Conservation (phyloP, 768 basidiomycete species). For the Butyriboletus loyo region DNA sequence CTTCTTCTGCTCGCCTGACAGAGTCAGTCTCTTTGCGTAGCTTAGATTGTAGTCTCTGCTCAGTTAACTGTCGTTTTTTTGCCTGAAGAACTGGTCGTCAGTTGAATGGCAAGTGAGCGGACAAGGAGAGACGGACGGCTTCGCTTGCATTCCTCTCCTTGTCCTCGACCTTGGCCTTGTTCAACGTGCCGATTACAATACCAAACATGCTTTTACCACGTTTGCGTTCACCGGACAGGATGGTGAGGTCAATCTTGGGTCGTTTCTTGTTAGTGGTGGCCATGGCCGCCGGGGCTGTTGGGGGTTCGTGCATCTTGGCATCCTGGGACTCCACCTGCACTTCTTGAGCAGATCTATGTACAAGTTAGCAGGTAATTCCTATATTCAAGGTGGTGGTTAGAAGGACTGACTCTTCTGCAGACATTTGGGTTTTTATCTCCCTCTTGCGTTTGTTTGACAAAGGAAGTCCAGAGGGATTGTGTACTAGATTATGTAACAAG, state of each 20-base stretch:
- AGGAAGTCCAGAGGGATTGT: neutral
- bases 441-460: neutral
- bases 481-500: slow-evolving; percentile 21
- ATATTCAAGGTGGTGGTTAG: slow-evolving; percentile 1
- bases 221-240: slow-evolving; percentile 60
- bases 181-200: slow-evolving; percentile 75
- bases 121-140: slow-evolving; percentile 47
- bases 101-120: neutral
- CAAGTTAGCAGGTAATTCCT: neutral
- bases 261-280: slow-evolving; percentile 53
- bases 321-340: slow-evolving; percentile 30
- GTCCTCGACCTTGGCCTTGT: slow-evolving; percentile 86
- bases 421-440: slow-evolving; percentile 40
- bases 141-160: slow-evolving; percentile 83
- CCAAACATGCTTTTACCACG: slow-evolving; percentile 90
- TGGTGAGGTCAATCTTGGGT: slow-evolving; percentile 67
- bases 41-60: slow-evolving; percentile 82
- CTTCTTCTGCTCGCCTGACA: slow-evolving; percentile 82
- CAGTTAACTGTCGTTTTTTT: slow-evolving; percentile 79
- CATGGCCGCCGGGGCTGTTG: slow-evolving; percentile 47
- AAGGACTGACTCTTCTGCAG: slow-evolving; percentile 48
- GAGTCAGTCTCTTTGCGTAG: slow-evolving; percentile 82
- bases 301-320: slow-evolving; percentile 36
- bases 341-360: slow-evolving; percentile 31
- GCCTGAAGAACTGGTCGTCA: slow-evolving; percentile 46